These are phyloP conservation scores for Taphrina sp. DNA, from an alignment of 1,139 yeast genomes.

Conservation along the genomic window DNA sequence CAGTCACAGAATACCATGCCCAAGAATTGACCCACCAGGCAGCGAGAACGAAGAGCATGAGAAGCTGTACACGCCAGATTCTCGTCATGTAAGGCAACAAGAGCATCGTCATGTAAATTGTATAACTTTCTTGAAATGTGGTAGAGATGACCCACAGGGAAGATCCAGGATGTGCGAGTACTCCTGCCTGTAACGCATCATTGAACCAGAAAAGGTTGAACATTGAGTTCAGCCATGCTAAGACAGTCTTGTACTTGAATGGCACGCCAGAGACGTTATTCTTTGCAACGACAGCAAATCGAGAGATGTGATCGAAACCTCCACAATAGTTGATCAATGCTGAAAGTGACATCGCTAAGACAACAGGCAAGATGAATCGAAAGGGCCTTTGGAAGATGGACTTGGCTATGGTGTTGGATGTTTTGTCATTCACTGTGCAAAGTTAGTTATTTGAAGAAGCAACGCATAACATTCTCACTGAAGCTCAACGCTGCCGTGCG, in stretches of 20 bases:
- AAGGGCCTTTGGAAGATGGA: constrained; percentile 6
- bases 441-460: background rate
- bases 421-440: background rate
- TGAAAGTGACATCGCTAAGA: constrained; percentile 2
- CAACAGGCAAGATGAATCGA: constrained; percentile 1
- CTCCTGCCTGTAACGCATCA: constrained; percentile 7
- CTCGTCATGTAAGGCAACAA: constrained; percentile 1
- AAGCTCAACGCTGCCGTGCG: background rate
- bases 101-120: constrained; percentile 2
- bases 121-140: constrained; percentile 1
- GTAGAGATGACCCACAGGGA: background rate
- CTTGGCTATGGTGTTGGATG: background rate
- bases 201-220: constrained; percentile 11
- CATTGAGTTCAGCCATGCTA: constrained; percentile 11
- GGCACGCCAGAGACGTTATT: background rate
- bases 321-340: constrained; percentile 3
- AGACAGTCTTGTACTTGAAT: background rate
- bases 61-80: background rate
- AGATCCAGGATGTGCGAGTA: background rate
- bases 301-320: background rate
- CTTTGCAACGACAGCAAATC: background rate
- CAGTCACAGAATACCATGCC: constrained; percentile 6
- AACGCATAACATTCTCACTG: background rate
- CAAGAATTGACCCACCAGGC: constrained; percentile 9
- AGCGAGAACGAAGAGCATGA: background rate